phyloP scores from a whole-genome alignment of 2,329 filamentous ascomycete species.

The Penicillium sp. region DNA sequence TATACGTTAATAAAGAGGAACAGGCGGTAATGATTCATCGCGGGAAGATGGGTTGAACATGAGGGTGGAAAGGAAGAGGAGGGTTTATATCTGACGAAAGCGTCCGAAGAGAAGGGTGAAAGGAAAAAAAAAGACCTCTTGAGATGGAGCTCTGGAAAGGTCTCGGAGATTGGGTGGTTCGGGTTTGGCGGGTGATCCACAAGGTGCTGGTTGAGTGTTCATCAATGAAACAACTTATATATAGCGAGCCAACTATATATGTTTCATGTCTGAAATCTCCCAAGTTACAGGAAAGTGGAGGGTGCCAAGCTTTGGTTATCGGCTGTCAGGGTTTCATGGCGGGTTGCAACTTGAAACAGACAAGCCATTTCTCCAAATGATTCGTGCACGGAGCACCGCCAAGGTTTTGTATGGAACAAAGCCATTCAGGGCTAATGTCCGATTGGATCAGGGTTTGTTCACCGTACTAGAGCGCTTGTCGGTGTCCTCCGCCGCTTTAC shows the following conservation, averaged over 20 bases:
- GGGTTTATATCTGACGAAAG: neutral
- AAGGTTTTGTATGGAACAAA: constrained; percentile 12
- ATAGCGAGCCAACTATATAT: neutral
- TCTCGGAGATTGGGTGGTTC: neutral
- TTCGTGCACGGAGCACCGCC: constrained; percentile 7
- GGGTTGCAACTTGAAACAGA: constrained; percentile 5
- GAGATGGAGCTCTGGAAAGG: neutral
- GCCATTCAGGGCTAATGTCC: constrained; percentile 3
- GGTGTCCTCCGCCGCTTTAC: neutral
- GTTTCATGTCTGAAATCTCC: neutral
- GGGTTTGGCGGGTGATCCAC: neutral
- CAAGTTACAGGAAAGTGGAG: neutral
- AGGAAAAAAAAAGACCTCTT: neutral
- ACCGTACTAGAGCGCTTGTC: constrained; percentile 16
- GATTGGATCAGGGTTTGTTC: constrained; percentile 16
- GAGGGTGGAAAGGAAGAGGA: neutral
- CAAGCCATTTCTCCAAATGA: neutral
- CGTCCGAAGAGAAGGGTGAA: neutral
- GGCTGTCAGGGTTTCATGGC: constrained; percentile 2
- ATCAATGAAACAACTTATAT: neutral
- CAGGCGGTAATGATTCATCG: neutral
- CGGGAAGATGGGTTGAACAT: neutral
- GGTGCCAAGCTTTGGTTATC: constrained; percentile 4
- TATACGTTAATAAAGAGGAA: constrained; percentile 8
- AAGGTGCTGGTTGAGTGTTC: neutral